Conservation (phyloP, 2,329 filamentous ascomycete species). For the Xylariaceae sp. region DNA sequence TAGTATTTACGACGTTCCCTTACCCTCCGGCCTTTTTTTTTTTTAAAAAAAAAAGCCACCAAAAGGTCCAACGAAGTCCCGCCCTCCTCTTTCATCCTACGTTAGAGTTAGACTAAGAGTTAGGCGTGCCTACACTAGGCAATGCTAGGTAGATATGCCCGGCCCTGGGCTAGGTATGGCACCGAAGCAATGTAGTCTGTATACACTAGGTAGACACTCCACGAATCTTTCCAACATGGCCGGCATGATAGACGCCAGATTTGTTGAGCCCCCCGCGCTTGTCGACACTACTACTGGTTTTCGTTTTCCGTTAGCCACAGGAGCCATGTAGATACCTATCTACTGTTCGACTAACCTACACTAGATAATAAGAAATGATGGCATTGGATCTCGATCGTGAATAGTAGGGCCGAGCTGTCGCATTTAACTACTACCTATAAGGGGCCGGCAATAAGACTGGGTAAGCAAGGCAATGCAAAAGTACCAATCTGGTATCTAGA, state of each 20-base stretch:
- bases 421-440: background rate
- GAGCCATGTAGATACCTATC: background rate
- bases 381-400: background rate
- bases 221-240: no score
- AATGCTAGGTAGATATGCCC: no score
- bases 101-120: no score
- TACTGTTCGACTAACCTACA: background rate
- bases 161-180: no score
- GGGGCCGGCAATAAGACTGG: background rate
- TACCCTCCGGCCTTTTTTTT: background rate
- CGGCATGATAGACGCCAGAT: background rate
- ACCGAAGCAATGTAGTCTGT: no score
- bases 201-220: no score
- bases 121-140: no score
- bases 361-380: background rate
- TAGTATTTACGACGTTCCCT: background rate
- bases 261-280: background rate
- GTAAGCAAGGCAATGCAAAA: background rate
- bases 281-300: background rate
- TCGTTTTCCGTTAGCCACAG: background rate
- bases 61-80: background rate
- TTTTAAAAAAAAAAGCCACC: background rate
- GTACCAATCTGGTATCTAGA: background rate
- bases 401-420: background rate
- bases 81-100: background rate